A percentile compares a stretch with the other conserved stretches of the same genome.
These are phyloP conservation scores for Cryptococcus sp. DNA, from an alignment of 1,284 basidiomycete species.

Conservation along the genomic window DNA sequence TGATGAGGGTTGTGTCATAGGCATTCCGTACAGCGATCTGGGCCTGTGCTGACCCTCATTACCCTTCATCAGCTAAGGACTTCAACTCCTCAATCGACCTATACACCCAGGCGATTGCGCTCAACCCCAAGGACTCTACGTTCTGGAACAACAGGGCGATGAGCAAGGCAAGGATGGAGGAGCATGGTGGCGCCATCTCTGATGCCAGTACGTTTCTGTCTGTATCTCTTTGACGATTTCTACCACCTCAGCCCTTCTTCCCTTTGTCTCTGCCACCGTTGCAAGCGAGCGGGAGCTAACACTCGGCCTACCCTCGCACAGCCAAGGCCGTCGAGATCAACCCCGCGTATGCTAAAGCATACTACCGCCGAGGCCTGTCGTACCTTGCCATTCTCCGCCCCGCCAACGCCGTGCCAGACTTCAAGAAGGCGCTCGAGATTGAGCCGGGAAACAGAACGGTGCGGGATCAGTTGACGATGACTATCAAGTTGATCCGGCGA, in stretches of 20 bases:
- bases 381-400: slow-evolving; percentile 85
- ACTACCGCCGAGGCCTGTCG: slow-evolving; percentile 78
- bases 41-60: neutral
- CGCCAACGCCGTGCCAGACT: slow-evolving; percentile 76
- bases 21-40: neutral
- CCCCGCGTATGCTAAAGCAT: slow-evolving; percentile 76
- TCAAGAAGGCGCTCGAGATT: slow-evolving; percentile 77
- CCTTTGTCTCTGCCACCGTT: neutral
- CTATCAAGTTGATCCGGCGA: slow-evolving; percentile 73
- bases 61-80: slow-evolving; percentile 56
- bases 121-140: slow-evolving; percentile 60
- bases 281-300: neutral
- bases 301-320: slow-evolving; percentile 39
- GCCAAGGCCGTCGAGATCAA: slow-evolving; percentile 85
- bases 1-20: neutral
- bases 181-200: slow-evolving; percentile 50
- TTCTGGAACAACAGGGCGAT: slow-evolving; percentile 53
- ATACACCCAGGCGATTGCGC: slow-evolving; percentile 72
- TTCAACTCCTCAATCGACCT: slow-evolving; percentile 64
- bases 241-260: slow-evolving; percentile 2
- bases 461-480: slow-evolving; percentile 75
- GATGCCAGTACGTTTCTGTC: slow-evolving; percentile 44
- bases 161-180: slow-evolving; percentile 54
- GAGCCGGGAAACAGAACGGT: slow-evolving; percentile 85
- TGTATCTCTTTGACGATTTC: slow-evolving; percentile 17